Evolutionary conservation across 495 filamentous ascomycete genomes (phyloP).

Genomic region (Filosporella fistucella): DNA sequence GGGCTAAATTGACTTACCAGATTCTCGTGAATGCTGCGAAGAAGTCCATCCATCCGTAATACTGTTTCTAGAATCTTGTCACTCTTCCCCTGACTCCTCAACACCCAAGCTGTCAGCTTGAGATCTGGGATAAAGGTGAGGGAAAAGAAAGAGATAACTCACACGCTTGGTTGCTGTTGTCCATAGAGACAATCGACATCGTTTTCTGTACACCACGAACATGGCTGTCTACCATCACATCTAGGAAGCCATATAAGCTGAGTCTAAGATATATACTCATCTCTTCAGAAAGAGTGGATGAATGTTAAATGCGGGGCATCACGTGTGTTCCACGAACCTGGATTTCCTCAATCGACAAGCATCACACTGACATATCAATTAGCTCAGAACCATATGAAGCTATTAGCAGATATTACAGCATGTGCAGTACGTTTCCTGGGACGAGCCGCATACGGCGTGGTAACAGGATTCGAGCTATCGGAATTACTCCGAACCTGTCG

Average conservation of each 20-base stretch:
- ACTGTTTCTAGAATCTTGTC: slow-evolving; percentile 32
- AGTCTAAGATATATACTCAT: too few relatives aligned
- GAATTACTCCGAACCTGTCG: slow-evolving; percentile 16
- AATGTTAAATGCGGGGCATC: too few relatives aligned
- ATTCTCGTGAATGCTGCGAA: slow-evolving; percentile 12
- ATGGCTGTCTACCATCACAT: slow-evolving; percentile 32
- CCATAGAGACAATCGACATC: slow-evolving; percentile 31
- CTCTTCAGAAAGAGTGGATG: too few relatives aligned
- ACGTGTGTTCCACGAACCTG: too few relatives aligned
- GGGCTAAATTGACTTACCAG: background rate
- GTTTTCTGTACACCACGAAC: slow-evolving; percentile 23
- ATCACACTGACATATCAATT: slow-evolving; percentile 9
- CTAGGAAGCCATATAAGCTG: slow-evolving; percentile 1
- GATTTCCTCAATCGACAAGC: slow-evolving; percentile 16
- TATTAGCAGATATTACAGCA: slow-evolving; percentile 4
- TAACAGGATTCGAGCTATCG: slow-evolving; percentile 10
- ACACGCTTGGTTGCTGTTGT: slow-evolving; percentile 16
- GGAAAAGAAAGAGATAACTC: too few relatives aligned
- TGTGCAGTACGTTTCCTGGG: slow-evolving; percentile 15
- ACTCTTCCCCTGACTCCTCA: slow-evolving; percentile 28
- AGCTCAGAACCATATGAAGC: background rate
- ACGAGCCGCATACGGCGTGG: slow-evolving; percentile 8
- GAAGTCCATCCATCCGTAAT: slow-evolving; percentile 25
- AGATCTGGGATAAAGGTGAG: background rate
- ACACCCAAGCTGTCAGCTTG: background rate